These are phyloP conservation scores for Leccinum rimulosum DNA, from an alignment of 768 basidiomycete genomes.

Conservation along the genomic window DNA sequence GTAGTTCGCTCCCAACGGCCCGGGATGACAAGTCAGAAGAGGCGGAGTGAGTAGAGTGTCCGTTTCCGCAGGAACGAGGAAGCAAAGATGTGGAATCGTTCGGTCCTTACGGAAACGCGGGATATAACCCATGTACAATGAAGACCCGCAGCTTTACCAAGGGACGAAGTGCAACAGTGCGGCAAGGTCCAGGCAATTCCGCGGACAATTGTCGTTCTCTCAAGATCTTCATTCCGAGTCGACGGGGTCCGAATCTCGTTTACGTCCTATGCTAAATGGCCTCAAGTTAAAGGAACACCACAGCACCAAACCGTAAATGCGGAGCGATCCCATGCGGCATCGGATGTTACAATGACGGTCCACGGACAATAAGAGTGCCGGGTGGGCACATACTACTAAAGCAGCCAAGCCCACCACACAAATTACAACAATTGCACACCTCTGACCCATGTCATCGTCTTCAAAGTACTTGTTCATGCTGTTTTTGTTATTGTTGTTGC, in stretches of 20 bases:
- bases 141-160: not conserved
- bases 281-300: not conserved
- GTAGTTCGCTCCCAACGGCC: not conserved
- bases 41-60: not conserved
- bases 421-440: not conserved
- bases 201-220: not conserved
- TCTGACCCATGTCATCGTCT: conserved; percentile 8
- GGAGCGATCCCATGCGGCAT: not conserved
- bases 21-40: not conserved
- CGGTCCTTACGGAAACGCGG: not conserved
- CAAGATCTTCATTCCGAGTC: not conserved
- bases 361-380: not conserved
- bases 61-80: not conserved
- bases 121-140: not conserved
- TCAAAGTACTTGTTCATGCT: conserved; percentile 17
- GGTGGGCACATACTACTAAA: conserved; percentile 3
- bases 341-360: not conserved
- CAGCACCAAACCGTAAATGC: not conserved
- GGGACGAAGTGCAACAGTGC: not conserved
- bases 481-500: conserved; percentile 10
- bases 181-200: not conserved
- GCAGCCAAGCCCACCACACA: not conserved
- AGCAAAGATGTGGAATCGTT: not conserved
- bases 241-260: not conserved
- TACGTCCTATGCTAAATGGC: not conserved